Conservation (phyloP, 2,329 filamentous ascomycete species). For the Fusarium paranaense region DNA sequence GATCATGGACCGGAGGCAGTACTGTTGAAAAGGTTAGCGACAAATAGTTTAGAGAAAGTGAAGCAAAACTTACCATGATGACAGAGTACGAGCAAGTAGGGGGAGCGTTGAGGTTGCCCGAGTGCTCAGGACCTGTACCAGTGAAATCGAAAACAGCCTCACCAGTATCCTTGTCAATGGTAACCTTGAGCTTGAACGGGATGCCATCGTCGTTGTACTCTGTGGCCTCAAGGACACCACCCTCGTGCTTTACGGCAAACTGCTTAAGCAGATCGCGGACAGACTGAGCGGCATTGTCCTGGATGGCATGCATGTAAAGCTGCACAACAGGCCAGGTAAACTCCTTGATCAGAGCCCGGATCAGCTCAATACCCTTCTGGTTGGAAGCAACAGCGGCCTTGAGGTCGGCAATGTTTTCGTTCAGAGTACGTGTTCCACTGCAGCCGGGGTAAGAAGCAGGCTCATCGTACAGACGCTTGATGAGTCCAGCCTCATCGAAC, state of each 20-base stretch:
- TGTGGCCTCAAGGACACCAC: slow-evolving; percentile 76
- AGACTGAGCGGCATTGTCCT: slow-evolving; percentile 81
- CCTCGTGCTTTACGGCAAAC: slow-evolving; percentile 76
- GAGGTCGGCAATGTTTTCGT: slow-evolving; percentile 87
- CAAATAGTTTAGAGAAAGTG: fast-evolving
- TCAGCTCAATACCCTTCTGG: slow-evolving; percentile 84
- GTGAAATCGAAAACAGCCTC: slow-evolving; percentile 74
- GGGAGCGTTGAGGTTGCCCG: slow-evolving; percentile 46
- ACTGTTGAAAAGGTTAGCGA: slow-evolving; percentile 27
- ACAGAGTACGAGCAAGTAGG: slow-evolving; percentile 46
- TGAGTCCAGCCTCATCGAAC: slow-evolving; percentile 60
- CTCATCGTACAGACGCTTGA: slow-evolving; percentile 66
- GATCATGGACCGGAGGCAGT: slow-evolving; percentile 49
- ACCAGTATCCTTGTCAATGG: slow-evolving; percentile 78
- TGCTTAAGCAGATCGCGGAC: slow-evolving; percentile 80
- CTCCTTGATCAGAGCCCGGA: slow-evolving; percentile 79
- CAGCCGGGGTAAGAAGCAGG: slow-evolving; percentile 41
- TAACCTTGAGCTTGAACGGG: slow-evolving; percentile 79
- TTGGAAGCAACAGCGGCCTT: slow-evolving; percentile 90
- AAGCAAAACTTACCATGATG: slow-evolving; percentile 41
- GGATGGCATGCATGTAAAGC: slow-evolving; percentile 86
- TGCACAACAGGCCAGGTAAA: slow-evolving; percentile 83
- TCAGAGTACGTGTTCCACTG: slow-evolving; percentile 75
- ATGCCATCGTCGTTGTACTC: slow-evolving; percentile 91
- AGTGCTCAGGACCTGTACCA: slow-evolving; percentile 46